phyloP scores from a whole-genome alignment of 208 protist genomes.

The Trypanosoma cruzi region DNA sequence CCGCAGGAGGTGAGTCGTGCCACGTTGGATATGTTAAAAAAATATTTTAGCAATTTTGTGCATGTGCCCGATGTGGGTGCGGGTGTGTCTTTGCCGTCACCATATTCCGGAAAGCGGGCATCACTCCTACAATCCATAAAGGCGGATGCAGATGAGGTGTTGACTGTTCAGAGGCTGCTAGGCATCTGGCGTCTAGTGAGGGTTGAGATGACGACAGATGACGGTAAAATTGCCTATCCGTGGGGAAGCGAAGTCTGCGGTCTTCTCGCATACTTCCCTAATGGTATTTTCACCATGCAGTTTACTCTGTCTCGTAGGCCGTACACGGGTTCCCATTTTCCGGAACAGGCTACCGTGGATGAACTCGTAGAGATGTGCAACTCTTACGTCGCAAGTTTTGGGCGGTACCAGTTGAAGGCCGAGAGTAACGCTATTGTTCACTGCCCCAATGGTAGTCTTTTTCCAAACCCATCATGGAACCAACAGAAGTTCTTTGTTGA shows the following conservation, averaged over 20 bases:
- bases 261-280: conserved; percentile 56
- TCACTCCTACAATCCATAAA: not conserved
- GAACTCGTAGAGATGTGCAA: conserved; percentile 66
- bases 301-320: conserved; percentile 30
- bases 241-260: conserved; percentile 80
- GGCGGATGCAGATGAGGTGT: not conserved
- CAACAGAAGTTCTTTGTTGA: conserved; percentile 29
- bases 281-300: conserved; percentile 65
- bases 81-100: not conserved
- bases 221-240: conserved; percentile 76
- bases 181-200: conserved; percentile 68
- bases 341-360: conserved; percentile 39
- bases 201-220: conserved; percentile 59
- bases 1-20: conserved; percentile 35
- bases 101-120: not conserved
- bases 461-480: conserved; percentile 19
- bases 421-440: conserved; percentile 33
- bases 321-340: conserved; percentile 25
- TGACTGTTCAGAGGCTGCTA: conserved; percentile 30
- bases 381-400: conserved; percentile 71
- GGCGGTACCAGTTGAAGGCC: conserved; percentile 39
- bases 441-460: conserved; percentile 21
- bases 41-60: conserved; percentile 75
- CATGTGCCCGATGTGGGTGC: conserved; percentile 17
- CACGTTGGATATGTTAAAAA: conserved; percentile 57